Conservation (phyloP, 371 early-diverging fungal species). For the Batkoa obscura region DNA sequence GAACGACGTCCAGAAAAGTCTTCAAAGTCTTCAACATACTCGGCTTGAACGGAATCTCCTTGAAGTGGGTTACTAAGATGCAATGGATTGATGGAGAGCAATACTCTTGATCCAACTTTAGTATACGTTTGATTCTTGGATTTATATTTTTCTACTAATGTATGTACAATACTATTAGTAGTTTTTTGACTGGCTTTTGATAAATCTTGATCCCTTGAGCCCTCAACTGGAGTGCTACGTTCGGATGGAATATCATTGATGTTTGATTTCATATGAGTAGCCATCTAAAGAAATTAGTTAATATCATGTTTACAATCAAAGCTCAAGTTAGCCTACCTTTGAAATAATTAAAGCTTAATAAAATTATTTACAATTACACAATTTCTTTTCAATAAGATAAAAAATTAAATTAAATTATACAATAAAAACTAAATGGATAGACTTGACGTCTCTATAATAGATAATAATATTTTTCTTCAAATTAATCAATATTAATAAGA, state of each 20-base stretch:
- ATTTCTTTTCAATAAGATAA: too few species aligned
- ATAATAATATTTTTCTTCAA: too few species aligned
- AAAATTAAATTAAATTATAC: too few species aligned
- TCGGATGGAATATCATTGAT: not conserved
- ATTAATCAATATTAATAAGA: too few species aligned
- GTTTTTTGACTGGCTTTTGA: not conserved
- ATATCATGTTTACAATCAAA: too few species aligned
- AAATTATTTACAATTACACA: too few species aligned
- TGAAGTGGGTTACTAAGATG: slow-evolving; percentile 28
- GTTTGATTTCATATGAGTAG: slow-evolving; percentile 4
- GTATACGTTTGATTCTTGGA: slow-evolving; percentile 19
- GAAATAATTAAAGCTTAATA: too few species aligned
- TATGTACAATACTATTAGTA: not conserved
- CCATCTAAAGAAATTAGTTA: not conserved
- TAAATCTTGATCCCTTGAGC: not conserved
- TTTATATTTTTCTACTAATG: not conserved
- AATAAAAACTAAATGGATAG: too few species aligned
- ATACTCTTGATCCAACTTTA: slow-evolving; percentile 30
- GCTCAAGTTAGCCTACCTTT: too few species aligned
- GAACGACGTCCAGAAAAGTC: slow-evolving; percentile 8
- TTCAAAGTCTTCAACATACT: slow-evolving; percentile 55
- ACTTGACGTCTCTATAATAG: too few species aligned
- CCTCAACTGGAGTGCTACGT: not conserved
- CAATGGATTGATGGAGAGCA: slow-evolving; percentile 30
- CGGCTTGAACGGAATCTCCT: slow-evolving; percentile 12